Conservation (phyloP, 306 rosid species). For the Ammopiptanthus mongolicus region DNA sequence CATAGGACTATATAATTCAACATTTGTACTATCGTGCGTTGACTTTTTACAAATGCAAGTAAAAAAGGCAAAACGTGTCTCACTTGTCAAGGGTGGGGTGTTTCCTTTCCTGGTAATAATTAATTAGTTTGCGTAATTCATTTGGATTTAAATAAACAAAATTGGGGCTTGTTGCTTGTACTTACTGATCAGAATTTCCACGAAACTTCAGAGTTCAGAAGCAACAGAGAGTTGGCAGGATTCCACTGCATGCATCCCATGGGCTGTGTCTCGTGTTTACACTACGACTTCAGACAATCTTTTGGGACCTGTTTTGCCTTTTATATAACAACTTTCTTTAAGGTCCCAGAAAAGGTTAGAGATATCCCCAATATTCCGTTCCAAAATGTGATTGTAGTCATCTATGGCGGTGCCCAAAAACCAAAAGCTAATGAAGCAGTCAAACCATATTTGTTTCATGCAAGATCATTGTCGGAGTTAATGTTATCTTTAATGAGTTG, state of each 20-base stretch:
- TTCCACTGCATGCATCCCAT: constrained; percentile 28
- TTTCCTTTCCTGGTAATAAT: not conserved
- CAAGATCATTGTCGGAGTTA: constrained; percentile 35
- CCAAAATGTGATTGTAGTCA: not conserved
- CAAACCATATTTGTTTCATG: constrained; percentile 10
- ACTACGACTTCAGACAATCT: constrained; percentile 13
- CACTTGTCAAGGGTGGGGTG: not conserved
- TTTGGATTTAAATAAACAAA: not conserved
- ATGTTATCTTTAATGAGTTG: constrained; percentile 17
- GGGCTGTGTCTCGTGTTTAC: constrained; percentile 23
- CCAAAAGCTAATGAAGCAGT: constrained; percentile 8
- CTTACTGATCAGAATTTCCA: not conserved
- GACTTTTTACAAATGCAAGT: not conserved
- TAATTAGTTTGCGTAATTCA: not conserved
- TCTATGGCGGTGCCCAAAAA: constrained; percentile 17
- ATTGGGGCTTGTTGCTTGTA: not conserved
- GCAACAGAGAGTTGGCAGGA: constrained; percentile 13
- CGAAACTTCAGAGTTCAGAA: constrained; percentile 8
- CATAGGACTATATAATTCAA: constrained; percentile 24
- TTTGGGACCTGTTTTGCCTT: constrained; percentile 23
- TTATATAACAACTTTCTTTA: constrained; percentile 28
- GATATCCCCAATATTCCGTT: constrained; percentile 47
- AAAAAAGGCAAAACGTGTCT: constrained; percentile 24
- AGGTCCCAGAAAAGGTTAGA: constrained; percentile 31
- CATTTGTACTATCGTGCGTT: not conserved